Evolutionary conservation across 164 flowering plant species (phyloP), one percentile per base, ranked within the genome.

Genomic region (Chimonanthus salicifolius): DNA sequence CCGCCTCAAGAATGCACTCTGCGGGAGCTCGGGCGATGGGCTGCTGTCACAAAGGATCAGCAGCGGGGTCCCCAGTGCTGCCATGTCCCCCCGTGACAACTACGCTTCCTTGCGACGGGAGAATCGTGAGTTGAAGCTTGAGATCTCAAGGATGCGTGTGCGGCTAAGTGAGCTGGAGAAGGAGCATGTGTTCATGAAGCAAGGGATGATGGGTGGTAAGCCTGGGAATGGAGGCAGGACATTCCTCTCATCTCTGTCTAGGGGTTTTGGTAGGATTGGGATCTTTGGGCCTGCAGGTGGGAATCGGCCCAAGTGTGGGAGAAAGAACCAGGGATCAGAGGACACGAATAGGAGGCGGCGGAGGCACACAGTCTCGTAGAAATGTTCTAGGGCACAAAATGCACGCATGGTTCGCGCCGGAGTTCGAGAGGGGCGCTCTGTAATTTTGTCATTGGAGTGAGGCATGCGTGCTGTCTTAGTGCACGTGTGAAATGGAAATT

Each of bases 111-210:
- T 90, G 71, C 82, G 97, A 76, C 79, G 94, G 70, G 97, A 90
- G 71, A 91, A 90, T 76, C 81, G 94, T 44, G 94, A 90, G 66
- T 85, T 91, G 58, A 91, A 87, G 83, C 89, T 88, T 1, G 97
- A 91, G 78, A 81, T 90, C 20, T 83, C 94, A 9, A 83, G 97
- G 74, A 78, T 91, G 90, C 58, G 97, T 45, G 87, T 87, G 83
- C 83, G 94, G 78, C 82, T 91, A 2, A 90, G 86, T 58, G 97
- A 91, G 74, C 72, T 91, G 79, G 97, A 91, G 85, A 91, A 88
- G 76, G 97, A 89, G 68, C 94, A 91, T 67, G 82, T 73, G 73
- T 79, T 78, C 60, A 88, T 90, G 92, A 90, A 89, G 76, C 88
- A 83, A 78, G 90, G 91, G 51, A 85, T 90, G 89, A 76, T 87